phyloP scores from a whole-genome alignment of 805 yeast genomes.

The Wickerhamomyces chaumierensis region DNA sequence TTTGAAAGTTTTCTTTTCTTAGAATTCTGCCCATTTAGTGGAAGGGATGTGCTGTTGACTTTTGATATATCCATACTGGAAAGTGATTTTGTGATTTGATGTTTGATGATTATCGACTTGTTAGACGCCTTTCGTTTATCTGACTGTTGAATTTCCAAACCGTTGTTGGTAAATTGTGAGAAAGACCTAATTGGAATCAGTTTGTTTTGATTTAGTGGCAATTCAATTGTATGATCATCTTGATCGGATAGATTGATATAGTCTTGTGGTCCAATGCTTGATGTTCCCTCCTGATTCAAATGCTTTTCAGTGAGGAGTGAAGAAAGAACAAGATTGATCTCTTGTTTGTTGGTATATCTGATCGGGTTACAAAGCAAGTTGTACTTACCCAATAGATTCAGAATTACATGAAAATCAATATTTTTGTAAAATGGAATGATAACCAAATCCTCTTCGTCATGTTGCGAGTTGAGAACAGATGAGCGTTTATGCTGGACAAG shows the following conservation, averaged over 20 bases:
- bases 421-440: constrained; percentile 17
- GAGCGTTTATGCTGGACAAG: constrained; percentile 5
- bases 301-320: constrained; percentile 12
- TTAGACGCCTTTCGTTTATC: neutral
- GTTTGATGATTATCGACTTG: neutral
- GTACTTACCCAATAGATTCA: constrained; percentile 11
- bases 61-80: neutral
- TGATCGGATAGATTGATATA: neutral
- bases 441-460: neutral
- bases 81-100: neutral
- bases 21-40: neutral
- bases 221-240: neutral
- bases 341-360: constrained; percentile 9
- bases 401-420: constrained; percentile 11
- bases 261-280: neutral
- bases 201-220: neutral
- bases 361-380: constrained; percentile 17
- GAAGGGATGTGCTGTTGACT: neutral
- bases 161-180: neutral
- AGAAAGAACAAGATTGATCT: constrained; percentile 12
- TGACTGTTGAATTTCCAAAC: neutral
- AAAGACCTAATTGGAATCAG: neutral
- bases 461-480: neutral
- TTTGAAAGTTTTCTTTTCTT: constrained; percentile 7
- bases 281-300: constrained; percentile 2